A percentile compares a stretch with the other conserved stretches of the same genome.
Evolutionary conservation across 352 stramenopile genomes (phyloP).

Genomic region (Phytophthora pistaciae): DNA sequence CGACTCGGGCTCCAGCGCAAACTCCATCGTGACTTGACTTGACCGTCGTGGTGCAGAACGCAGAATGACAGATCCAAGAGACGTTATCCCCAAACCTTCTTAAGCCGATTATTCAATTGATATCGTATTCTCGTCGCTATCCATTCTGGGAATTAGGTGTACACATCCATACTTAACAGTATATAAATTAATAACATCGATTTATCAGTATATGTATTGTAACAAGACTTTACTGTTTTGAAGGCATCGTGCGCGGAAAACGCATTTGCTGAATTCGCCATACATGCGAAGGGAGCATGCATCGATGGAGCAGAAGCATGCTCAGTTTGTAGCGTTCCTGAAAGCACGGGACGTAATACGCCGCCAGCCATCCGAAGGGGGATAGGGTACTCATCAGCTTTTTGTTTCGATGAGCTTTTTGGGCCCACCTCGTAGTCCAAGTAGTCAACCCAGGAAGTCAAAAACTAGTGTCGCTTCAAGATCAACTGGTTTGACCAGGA

Average conservation of each 20-base stretch:
- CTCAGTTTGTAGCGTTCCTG: background rate
- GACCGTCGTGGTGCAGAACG: background rate
- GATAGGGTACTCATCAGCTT: conserved; percentile 14
- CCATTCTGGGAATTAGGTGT: no score
- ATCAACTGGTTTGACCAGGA: conserved; percentile 12
- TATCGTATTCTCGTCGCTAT: background rate
- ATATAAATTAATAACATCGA: background rate
- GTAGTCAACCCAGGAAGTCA: conserved; percentile 15
- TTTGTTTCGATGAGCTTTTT: conserved; percentile 18
- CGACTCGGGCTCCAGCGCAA: conserved; percentile 23
- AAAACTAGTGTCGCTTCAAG: conserved; percentile 13
- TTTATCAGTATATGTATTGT: background rate
- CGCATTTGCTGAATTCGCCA: background rate
- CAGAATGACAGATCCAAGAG: conserved; percentile 13
- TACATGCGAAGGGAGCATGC: background rate
- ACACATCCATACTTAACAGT: no score
- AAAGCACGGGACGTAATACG: background rate
- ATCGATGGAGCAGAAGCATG: background rate
- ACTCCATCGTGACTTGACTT: conserved; percentile 13
- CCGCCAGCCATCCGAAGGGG: background rate
- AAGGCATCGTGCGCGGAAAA: background rate
- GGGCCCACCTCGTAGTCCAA: background rate
- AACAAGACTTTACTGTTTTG: background rate
- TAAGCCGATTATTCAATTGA: background rate
- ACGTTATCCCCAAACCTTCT: background rate